Percentiles rank a stretch among this genome's conserved stretches.
phyloP scores from a whole-genome alignment of 345 rosid genomes.

The Brassica cretica region DNA sequence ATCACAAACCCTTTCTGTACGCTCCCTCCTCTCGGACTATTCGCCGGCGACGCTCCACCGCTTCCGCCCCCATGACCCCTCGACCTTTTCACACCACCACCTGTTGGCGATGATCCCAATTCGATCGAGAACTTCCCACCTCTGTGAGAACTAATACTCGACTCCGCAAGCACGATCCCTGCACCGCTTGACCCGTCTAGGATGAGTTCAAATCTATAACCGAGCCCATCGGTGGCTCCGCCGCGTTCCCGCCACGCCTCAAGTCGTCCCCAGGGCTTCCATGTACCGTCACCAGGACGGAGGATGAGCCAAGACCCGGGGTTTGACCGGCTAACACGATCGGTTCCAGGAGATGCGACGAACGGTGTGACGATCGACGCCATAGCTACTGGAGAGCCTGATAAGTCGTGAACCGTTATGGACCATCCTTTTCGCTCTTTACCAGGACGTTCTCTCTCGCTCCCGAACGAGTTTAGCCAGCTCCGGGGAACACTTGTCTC shows the following conservation, averaged over 20 bases:
- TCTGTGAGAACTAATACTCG: slow-evolving; percentile 56
- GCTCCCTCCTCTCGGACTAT: slow-evolving; percentile 76
- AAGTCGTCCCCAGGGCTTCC: slow-evolving; percentile 94
- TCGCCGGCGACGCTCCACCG: slow-evolving; percentile 58
- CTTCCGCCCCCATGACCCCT: slow-evolving; percentile 61
- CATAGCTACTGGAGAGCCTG: slow-evolving; percentile 86
- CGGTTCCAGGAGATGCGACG: slow-evolving; percentile 83
- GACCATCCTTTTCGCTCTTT: slow-evolving; percentile 95
- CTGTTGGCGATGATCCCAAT: slow-evolving; percentile 38
- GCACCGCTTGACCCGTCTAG: slow-evolving; percentile 63
- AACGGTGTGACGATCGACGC: slow-evolving; percentile 87
- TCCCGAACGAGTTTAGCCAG: slow-evolving; percentile 84
- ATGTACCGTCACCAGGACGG: slow-evolving; percentile 74
- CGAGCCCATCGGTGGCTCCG: slow-evolving; percentile 66
- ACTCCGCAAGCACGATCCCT: slow-evolving; percentile 71
- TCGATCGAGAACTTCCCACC: slow-evolving; percentile 85
- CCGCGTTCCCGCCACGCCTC: slow-evolving; percentile 97
- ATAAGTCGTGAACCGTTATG: slow-evolving; percentile 80
- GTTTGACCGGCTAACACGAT: slow-evolving; percentile 86
- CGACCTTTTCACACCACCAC: slow-evolving; percentile 3
- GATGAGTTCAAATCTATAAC: slow-evolving; percentile 73
- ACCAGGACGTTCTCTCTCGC: slow-evolving; percentile 70
- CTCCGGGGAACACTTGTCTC: slow-evolving; percentile 54
- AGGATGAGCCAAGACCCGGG: slow-evolving; percentile 90
- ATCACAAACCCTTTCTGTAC: slow-evolving; percentile 74